phyloP scores from a whole-genome alignment of 139 green algal species.

The Coccomyxa sp. region DNA sequence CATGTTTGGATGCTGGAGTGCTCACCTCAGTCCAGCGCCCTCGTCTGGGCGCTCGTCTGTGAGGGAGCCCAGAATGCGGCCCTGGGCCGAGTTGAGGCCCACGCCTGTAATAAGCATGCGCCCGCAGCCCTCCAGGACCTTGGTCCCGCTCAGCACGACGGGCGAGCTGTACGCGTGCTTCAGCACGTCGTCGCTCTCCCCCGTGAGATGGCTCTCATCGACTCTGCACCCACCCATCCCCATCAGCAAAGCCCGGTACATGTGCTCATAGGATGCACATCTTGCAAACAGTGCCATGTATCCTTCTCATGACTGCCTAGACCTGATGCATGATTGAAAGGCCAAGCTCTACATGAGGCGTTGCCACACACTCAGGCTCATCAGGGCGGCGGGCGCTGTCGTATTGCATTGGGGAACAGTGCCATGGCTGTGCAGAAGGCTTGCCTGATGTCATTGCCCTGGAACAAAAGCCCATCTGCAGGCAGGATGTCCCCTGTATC shows the following conservation, averaged over 20 bases:
- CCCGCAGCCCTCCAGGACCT: slow-evolving; percentile 66
- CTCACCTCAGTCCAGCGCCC: not conserved
- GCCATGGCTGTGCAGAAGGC: no score
- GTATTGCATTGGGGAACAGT: no score
- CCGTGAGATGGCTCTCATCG: slow-evolving; percentile 79
- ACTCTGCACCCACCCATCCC: slow-evolving; percentile 32
- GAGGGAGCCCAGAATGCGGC: slow-evolving; percentile 15
- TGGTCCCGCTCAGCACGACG: slow-evolving; percentile 56
- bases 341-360: not conserved
- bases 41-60: not conserved
- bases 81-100: slow-evolving; percentile 64
- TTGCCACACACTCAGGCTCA: no score
- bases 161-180: slow-evolving; percentile 35
- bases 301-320: not conserved
- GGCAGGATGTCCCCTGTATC: slow-evolving; percentile 80
- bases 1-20: no score
- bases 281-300: not conserved
- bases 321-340: not conserved
- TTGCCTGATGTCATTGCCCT: slow-evolving; percentile 59
- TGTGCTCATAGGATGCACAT: not conserved
- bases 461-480: slow-evolving; percentile 71
- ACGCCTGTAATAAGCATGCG: slow-evolving; percentile 77
- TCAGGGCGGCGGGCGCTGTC: no score
- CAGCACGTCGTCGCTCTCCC: slow-evolving; percentile 61
- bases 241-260: not conserved